Conservation (phyloP, 345 rosid genomes). For the Melaleuca alternifolia region DNA sequence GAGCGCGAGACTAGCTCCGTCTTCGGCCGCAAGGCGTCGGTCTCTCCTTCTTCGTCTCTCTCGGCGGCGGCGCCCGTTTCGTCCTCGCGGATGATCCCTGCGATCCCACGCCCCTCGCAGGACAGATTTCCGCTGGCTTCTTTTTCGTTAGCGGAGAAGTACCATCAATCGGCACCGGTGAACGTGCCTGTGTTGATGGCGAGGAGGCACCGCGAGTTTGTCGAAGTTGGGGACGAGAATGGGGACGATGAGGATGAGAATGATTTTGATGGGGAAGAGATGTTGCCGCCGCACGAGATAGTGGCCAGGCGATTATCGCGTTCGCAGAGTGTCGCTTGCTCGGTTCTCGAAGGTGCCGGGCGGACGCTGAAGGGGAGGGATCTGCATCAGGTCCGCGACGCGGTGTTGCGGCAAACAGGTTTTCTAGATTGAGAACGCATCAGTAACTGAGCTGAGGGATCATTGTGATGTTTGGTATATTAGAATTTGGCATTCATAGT, state of each 20-base stretch:
- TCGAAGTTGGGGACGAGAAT: constrained; percentile 19
- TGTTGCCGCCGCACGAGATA: constrained; percentile 89
- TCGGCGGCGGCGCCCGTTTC: constrained; percentile 20
- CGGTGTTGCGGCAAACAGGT: constrained; percentile 71
- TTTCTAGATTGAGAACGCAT: constrained; percentile 49
- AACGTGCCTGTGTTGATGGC: constrained; percentile 45
- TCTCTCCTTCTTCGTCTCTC: constrained; percentile 14
- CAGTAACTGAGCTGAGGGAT: background rate
- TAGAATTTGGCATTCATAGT: background rate
- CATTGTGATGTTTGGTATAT: background rate
- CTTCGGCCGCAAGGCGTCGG: constrained; percentile 43
- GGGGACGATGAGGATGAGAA: constrained; percentile 36
- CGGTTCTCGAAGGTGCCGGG: constrained; percentile 85
- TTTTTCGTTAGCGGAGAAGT: constrained; percentile 14
- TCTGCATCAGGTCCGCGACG: constrained; percentile 75
- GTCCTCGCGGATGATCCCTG: constrained; percentile 46
- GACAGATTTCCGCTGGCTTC: constrained; percentile 28
- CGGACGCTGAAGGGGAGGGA: constrained; percentile 90
- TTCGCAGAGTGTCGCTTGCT: constrained; percentile 44
- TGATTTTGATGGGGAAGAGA: constrained; percentile 19
- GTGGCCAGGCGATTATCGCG: constrained; percentile 58
- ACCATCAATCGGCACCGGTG: constrained; percentile 69
- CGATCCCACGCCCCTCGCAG: constrained; percentile 57
- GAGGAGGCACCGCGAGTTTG: constrained; percentile 37
- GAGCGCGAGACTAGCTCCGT: constrained; percentile 27